Percentiles rank a stretch among this genome's conserved stretches.
phyloP scores from a whole-genome alignment of 1,139 yeast genomes.

The Scheffersomyces segobiensis region DNA sequence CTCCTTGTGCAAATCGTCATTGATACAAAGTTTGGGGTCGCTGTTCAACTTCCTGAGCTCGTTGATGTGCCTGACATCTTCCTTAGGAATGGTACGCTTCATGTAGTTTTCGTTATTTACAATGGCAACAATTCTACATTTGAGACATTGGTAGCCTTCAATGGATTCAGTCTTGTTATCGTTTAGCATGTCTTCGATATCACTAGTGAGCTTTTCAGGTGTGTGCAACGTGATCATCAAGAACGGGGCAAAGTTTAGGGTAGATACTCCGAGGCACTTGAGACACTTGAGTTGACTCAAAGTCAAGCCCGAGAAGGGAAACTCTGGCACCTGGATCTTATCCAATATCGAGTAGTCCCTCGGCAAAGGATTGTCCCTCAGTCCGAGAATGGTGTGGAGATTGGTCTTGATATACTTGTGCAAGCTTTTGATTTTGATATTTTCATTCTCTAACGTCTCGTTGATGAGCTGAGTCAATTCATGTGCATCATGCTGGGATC shows the following conservation, averaged over 20 bases:
- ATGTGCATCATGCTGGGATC: constrained; percentile 93
- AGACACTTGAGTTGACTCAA: constrained; percentile 71
- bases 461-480: constrained; percentile 80
- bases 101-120: constrained; percentile 28
- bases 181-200: constrained; percentile 55
- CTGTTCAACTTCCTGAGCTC: constrained; percentile 31
- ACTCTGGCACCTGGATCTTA: constrained; percentile 46
- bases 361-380: constrained; percentile 9
- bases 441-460: constrained; percentile 76
- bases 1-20: constrained; percentile 56
- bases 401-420: constrained; percentile 13
- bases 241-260: constrained; percentile 61
- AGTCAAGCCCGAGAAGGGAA: constrained; percentile 73
- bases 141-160: constrained; percentile 76
- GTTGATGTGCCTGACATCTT: constrained; percentile 12
- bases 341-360: constrained; percentile 23
- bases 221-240: constrained; percentile 73
- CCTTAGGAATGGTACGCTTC: constrained; percentile 1
- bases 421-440: constrained; percentile 41
- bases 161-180: constrained; percentile 69
- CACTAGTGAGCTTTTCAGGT: constrained; percentile 57
- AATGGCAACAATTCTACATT: constrained; percentile 60
- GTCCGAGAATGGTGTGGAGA: constrained; percentile 8
- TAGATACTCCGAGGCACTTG: constrained; percentile 63
- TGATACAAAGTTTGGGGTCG: constrained; percentile 46